Conservation (phyloP, 2,329 filamentous ascomycete genomes). For the Didymella pinodella region DNA sequence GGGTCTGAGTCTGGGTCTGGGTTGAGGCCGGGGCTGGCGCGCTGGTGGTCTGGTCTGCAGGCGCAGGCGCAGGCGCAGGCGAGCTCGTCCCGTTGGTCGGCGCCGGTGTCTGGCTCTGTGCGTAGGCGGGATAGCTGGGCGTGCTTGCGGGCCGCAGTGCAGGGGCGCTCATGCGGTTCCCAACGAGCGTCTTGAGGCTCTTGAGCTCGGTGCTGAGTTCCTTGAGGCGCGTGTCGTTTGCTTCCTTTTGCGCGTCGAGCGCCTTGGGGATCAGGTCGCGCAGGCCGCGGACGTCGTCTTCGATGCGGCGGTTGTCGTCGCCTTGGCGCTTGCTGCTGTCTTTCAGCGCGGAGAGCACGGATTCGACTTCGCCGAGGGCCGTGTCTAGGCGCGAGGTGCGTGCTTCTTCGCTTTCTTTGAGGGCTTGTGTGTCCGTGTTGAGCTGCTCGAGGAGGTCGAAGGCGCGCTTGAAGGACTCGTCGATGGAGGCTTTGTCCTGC, state of each 20-base stretch:
- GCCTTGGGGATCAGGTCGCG: slow-evolving; percentile 89
- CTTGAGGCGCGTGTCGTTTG: slow-evolving; percentile 79
- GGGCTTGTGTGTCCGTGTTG: slow-evolving; percentile 83
- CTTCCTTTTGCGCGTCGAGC: slow-evolving; percentile 84
- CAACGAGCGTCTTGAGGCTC: slow-evolving; percentile 88
- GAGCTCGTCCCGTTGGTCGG: slow-evolving; percentile 41
- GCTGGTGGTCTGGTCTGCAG: slow-evolving; percentile 28
- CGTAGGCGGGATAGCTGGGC: slow-evolving; percentile 33
- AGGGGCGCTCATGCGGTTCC: slow-evolving; percentile 62
- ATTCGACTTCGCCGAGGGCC: slow-evolving; percentile 83
- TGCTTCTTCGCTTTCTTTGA: slow-evolving; percentile 86
- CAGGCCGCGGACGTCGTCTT: slow-evolving; percentile 83
- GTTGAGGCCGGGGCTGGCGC: slow-evolving; percentile 21
- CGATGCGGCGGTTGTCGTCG: slow-evolving; percentile 84
- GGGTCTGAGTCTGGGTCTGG: slow-evolving; percentile 35
- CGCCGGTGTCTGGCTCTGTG: slow-evolving; percentile 26
- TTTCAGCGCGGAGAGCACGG: slow-evolving; percentile 82
- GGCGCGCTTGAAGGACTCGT: slow-evolving; percentile 91
- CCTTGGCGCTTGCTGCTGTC: slow-evolving; percentile 81
- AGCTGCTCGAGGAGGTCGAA: slow-evolving; percentile 93
- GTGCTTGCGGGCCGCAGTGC: slow-evolving; percentile 36
- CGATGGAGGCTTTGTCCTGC: slow-evolving; percentile 90
- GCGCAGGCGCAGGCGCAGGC: slow-evolving; percentile 27
- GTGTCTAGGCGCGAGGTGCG: slow-evolving; percentile 84
- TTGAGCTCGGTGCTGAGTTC: slow-evolving; percentile 88